Percentiles rank a stretch among this genome's conserved stretches.
phyloP scores from a whole-genome alignment of 495 filamentous ascomycete genomes.

The Neohortaea acidophila region DNA sequence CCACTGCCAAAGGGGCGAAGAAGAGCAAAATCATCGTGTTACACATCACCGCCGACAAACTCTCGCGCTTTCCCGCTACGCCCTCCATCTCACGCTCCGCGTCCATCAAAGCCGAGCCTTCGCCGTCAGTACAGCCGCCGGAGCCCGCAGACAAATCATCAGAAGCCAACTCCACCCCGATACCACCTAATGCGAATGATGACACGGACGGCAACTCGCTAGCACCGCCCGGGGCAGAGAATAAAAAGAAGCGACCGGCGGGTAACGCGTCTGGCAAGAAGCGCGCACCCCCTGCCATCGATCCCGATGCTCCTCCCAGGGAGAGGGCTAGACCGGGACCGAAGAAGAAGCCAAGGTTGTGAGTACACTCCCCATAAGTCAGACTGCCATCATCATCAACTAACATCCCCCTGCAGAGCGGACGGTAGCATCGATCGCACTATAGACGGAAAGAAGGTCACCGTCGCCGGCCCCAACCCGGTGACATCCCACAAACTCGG shows the following conservation, averaged over 20 bases:
- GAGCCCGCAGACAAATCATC: conserved; percentile 38
- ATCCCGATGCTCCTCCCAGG: conserved; percentile 11
- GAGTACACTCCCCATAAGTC: conserved; percentile 33
- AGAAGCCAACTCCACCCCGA: conserved; percentile 38
- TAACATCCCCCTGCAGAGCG: conserved; percentile 11
- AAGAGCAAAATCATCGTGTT: conserved; percentile 14
- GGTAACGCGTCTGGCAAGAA: conserved; percentile 40
- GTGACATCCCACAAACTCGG: conserved; percentile 59
- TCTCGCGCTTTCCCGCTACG: conserved; percentile 12
- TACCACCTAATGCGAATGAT: conserved; percentile 33
- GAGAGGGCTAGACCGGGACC: conserved; percentile 71
- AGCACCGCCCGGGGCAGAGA: conserved; percentile 37
- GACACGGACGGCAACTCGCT: conserved; percentile 34
- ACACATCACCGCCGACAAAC: conserved; percentile 5
- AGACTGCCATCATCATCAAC: too few species aligned
- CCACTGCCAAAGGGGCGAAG: conserved; percentile 9
- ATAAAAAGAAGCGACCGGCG: conserved; percentile 49
- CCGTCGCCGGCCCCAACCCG: conserved; percentile 1
- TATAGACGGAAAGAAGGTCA: not conserved
- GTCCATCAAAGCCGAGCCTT: conserved; percentile 27
- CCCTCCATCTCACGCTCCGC: conserved; percentile 27
- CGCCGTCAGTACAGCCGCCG: conserved; percentile 23
- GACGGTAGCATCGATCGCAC: conserved; percentile 22
- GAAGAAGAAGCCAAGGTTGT: conserved; percentile 91
- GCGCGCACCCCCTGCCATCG: conserved; percentile 38